Evolutionary conservation across 441 rosid genomes (phyloP).

Genomic region (Adansonia grandidieri): DNA sequence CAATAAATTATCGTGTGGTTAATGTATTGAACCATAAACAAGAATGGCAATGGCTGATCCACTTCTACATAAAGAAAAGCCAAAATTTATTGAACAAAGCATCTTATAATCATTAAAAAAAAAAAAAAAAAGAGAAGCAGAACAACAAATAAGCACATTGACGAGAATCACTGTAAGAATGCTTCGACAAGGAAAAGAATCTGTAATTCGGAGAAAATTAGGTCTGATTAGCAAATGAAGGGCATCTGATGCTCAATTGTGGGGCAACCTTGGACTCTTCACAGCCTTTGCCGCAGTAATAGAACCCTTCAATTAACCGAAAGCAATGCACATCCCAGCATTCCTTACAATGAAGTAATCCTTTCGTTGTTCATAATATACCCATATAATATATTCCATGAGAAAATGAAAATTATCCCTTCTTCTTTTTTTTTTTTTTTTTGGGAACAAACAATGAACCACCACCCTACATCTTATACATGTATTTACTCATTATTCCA

Average conservation of each 20-base stretch:
- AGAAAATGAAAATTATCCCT: background rate
- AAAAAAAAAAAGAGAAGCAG: background rate
- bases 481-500: background rate
- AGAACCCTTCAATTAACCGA: slow-evolving; percentile 18
- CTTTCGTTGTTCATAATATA: slow-evolving; percentile 1
- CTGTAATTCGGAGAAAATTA: background rate
- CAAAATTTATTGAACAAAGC: background rate
- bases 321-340: slow-evolving; percentile 13
- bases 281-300: slow-evolving; percentile 3
- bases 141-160: background rate
- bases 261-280: slow-evolving; percentile 15
- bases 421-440: background rate
- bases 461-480: background rate
- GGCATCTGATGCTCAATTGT: slow-evolving; percentile 8
- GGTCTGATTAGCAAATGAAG: background rate
- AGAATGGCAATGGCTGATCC: slow-evolving; percentile 27
- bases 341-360: slow-evolving; percentile 1
- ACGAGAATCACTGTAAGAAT: background rate
- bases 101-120: background rate
- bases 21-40: slow-evolving; percentile 21
- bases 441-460: background rate
- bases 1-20: slow-evolving; percentile 41
- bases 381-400: background rate
- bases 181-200: background rate
- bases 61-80: slow-evolving; percentile 4